Evolutionary conservation across 805 yeast genomes (phyloP), one percentile per base, ranked within the genome.

Genomic region (Candida vaughaniae): DNA sequence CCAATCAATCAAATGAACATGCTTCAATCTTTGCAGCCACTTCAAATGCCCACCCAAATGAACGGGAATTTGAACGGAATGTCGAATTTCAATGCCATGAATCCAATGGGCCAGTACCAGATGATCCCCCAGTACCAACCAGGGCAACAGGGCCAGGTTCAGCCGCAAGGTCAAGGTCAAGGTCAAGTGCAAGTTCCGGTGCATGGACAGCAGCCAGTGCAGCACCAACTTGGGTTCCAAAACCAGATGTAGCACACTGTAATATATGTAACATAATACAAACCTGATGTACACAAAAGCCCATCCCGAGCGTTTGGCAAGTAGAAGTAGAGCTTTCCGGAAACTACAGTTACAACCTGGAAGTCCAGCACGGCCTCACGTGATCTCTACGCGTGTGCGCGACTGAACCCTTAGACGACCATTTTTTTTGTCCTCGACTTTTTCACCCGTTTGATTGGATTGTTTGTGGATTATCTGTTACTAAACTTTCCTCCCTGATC

Each of bases 81-180:
- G 18, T 16, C 30, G 11, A 27, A 27, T 15, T 8, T 14, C 18
- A 27, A 27, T 27, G 23, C 23, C 6, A 29, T 29, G 32, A 29
- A 29, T 29, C 32, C 32, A 7, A 29, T 29, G 30, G 25, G 25
- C n/a, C 41, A 37, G 22, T 32, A 32, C 30, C 39, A 35, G 14
- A 37, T 37, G 41, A 8, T 37, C 10, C 36, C 36, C 6, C 35
- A 37, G 18, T 35, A 35, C 10, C 33, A 14, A 14, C 31, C 29
- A 6, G 14, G 16, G 3, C 33, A 28, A 22, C 33, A 18, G 17
- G 26, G 18, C 10, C 31, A 19, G 15, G 18, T 28, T 14, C 25
- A 18, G 10, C 25, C 10, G 11, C 25, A 22, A 20, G 20, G 20
- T 7, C 38, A 25, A 25, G 12, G 12, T 8, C 28, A 35, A 25